Percentiles rank a stretch among this genome's conserved stretches.
Evolutionary conservation across 2,329 filamentous ascomycete species (phyloP).

Genomic region (Stemphylium lycopersici): DNA sequence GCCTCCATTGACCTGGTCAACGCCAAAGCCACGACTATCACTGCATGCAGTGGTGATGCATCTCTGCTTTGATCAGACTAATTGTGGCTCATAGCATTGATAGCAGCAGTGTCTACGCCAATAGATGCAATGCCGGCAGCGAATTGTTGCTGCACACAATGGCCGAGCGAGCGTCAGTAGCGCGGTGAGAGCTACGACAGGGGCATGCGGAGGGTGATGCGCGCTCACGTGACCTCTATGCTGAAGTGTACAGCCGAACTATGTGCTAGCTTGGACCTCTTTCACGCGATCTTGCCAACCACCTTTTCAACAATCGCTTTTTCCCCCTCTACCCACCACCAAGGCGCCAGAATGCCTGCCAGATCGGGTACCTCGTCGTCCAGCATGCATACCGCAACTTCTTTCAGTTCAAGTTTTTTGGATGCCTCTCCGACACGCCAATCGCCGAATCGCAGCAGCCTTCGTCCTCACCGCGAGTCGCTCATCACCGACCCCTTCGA

Average conservation of each 20-base stretch:
- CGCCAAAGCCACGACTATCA: neutral
- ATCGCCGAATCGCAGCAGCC: slow-evolving; percentile 39
- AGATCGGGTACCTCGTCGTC: slow-evolving; percentile 42
- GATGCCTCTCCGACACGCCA: slow-evolving; percentile 40
- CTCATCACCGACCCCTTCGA: slow-evolving; percentile 33
- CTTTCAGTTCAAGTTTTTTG: slow-evolving; percentile 41
- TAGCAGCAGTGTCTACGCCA: no score
- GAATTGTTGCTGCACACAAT: slow-evolving; percentile 1
- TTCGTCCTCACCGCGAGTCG: slow-evolving; percentile 31
- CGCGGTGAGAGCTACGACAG: slow-evolving; percentile 14
- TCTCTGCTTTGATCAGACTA: no score
- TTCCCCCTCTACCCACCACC: slow-evolving; percentile 6
- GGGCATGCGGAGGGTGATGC: slow-evolving; percentile 21
- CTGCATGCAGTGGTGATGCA: neutral
- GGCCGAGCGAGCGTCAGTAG: neutral
- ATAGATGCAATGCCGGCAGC: neutral
- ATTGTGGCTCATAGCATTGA: no score
- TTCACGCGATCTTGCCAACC: slow-evolving; percentile 28
- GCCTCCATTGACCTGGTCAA: neutral
- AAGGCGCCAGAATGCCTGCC: slow-evolving; percentile 33
- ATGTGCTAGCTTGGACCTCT: slow-evolving; percentile 16
- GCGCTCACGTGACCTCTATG: slow-evolving; percentile 19
- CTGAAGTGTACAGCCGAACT: slow-evolving; percentile 13
- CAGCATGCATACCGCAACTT: slow-evolving; percentile 44
- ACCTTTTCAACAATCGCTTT: slow-evolving; percentile 24